Percentiles rank a stretch among this genome's conserved stretches.
Conservation (phyloP, 2,329 filamentous ascomycete genomes). For the Penicillium sp. region DNA sequence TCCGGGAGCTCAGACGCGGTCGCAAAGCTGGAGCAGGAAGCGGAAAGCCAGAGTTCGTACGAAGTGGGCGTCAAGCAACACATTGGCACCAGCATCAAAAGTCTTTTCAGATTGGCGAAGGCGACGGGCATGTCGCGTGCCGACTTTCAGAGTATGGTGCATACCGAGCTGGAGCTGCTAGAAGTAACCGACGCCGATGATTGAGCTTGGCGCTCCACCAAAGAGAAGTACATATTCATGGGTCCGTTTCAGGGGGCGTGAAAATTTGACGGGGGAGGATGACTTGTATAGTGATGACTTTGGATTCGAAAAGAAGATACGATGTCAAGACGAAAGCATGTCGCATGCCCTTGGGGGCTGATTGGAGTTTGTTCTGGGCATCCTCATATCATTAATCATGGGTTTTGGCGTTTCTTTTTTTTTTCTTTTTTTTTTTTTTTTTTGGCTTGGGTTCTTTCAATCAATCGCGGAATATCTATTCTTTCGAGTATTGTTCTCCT, state of each 20-base stretch:
- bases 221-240: too few relatives aligned
- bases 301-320: too few relatives aligned
- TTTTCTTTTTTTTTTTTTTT: background rate
- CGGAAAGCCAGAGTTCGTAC: constrained; percentile 47
- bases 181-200: constrained; percentile 50
- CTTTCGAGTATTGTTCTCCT: too few relatives aligned
- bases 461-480: background rate
- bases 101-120: constrained; percentile 55
- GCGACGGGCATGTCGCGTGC: constrained; percentile 52
- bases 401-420: too few relatives aligned
- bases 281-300: too few relatives aligned
- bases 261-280: too few relatives aligned
- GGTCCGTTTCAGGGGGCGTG: too few relatives aligned
- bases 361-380: background rate
- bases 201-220: background rate
- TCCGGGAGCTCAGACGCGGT: constrained; percentile 45
- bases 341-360: background rate
- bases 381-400: background rate
- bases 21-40: constrained; percentile 50
- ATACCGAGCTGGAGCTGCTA: constrained; percentile 54
- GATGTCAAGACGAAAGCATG: too few relatives aligned
- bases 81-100: constrained; percentile 59
- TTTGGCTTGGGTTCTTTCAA: constrained; percentile 16
- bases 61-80: constrained; percentile 59
- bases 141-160: constrained; percentile 56